Percentiles rank a stretch among this genome's conserved stretches.
Conservation (phyloP, 1,284 basidiomycete genomes). For the Agaricales sp. region DNA sequence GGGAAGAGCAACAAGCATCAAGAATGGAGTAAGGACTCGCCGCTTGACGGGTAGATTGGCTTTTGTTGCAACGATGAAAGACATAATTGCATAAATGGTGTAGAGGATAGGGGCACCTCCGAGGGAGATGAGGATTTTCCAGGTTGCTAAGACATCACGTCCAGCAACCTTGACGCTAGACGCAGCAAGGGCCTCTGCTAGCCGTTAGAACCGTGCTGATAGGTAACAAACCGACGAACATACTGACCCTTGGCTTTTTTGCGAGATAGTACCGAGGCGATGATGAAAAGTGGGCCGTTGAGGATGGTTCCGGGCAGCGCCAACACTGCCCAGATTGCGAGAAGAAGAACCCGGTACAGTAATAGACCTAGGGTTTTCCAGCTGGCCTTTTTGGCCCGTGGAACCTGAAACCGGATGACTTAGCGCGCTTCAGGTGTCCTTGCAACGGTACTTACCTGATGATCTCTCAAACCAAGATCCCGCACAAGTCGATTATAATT, state of each 20-base stretch:
- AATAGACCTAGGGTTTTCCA: conserved; percentile 88
- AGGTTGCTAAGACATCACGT: conserved; percentile 92
- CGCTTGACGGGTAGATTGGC: conserved; percentile 55
- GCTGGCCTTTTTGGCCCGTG: conserved; percentile 70
- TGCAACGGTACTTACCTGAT: conserved; percentile 57
- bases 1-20: conserved; percentile 72
- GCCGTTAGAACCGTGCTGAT: conserved; percentile 7
- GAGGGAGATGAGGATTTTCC: conserved; percentile 96
- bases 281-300: conserved; percentile 92
- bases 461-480: conserved; percentile 94
- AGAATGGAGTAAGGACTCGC: conserved; percentile 72
- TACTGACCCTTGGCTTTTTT: conserved; percentile 82
- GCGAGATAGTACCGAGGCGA: conserved; percentile 83
- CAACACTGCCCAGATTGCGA: conserved; percentile 79
- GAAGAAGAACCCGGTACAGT: conserved; percentile 74
- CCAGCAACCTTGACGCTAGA: conserved; percentile 95
- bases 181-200: conserved; percentile 87
- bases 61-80: conserved; percentile 68
- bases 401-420: conserved; percentile 40
- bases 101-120: conserved; percentile 88
- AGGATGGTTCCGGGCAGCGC: conserved; percentile 93
- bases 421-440: conserved; percentile 1
- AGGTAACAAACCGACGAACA: conserved; percentile 6
- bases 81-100: conserved; percentile 72
- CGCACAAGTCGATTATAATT: conserved; percentile 89